These are phyloP conservation scores for Xylona heveae DNA, from an alignment of 495 filamentous ascomycete species.

Conservation along the genomic window DNA sequence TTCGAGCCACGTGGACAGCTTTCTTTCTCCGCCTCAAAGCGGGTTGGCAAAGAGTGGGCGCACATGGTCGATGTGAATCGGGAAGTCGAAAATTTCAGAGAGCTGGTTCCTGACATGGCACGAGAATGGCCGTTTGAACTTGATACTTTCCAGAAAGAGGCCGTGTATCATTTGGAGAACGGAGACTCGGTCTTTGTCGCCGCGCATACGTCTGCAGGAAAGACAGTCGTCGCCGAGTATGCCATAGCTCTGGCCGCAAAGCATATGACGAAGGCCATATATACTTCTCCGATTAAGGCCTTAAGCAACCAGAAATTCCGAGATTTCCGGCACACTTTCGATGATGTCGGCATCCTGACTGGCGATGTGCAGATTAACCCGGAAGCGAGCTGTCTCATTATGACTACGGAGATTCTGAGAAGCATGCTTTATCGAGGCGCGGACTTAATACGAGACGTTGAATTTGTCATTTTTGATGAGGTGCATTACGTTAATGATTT, in stretches of 20 bases:
- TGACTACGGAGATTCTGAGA: conserved; percentile 94
- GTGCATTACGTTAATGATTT: conserved; percentile 97
- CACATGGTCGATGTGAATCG: conserved; percentile 92
- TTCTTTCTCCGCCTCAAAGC: conserved; percentile 45
- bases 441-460: conserved; percentile 89
- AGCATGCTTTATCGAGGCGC: conserved; percentile 98
- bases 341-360: conserved; percentile 91
- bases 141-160: conserved; percentile 96
- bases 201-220: conserved; percentile 95
- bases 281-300: conserved; percentile 96
- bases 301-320: conserved; percentile 97
- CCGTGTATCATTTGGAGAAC: conserved; percentile 88
- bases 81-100: conserved; percentile 74
- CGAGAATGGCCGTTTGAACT: conserved; percentile 92
- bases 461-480: conserved; percentile 98
- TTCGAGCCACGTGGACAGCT: conserved; percentile 65
- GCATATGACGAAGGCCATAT: conserved; percentile 98
- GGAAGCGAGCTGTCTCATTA: conserved; percentile 94
- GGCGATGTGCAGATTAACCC: conserved; percentile 97
- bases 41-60: conserved; percentile 76
- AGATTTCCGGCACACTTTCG: conserved; percentile 73
- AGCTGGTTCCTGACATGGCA: conserved; percentile 90
- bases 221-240: conserved; percentile 96
- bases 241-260: conserved; percentile 87
- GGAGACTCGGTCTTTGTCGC: conserved; percentile 97